Conservation (phyloP, 2,329 filamentous ascomycete species). For the Cladophialophora carrionii region DNA sequence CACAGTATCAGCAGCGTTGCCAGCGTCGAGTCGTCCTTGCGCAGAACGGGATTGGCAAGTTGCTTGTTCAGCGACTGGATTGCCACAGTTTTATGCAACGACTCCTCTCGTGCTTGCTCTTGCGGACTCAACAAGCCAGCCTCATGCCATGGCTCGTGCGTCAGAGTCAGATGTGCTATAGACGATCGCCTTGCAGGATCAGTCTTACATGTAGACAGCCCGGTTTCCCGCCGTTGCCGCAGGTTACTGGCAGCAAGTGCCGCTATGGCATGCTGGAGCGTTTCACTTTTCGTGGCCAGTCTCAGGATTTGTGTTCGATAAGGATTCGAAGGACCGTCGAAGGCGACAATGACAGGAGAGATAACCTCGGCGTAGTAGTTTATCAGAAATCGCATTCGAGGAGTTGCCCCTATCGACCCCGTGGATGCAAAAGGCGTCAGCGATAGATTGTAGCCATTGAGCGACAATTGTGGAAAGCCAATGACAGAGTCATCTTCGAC, state of each 20-base stretch:
- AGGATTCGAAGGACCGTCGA: slow-evolving; percentile 83
- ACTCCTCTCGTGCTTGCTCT: slow-evolving; percentile 73
- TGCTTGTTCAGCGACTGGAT: slow-evolving; percentile 83
- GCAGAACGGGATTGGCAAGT: slow-evolving; percentile 73
- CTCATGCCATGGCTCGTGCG: slow-evolving; percentile 45
- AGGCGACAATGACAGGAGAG: slow-evolving; percentile 86
- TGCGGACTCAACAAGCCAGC: slow-evolving; percentile 53
- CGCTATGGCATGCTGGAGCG: slow-evolving; percentile 89
- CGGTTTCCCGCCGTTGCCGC: slow-evolving; percentile 70
- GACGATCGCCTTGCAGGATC: slow-evolving; percentile 55
- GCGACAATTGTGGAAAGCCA: slow-evolving; percentile 16
- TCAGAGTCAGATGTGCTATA: slow-evolving; percentile 51
- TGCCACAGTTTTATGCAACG: slow-evolving; percentile 80
- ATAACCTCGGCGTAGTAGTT: slow-evolving; percentile 93
- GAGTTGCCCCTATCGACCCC: slow-evolving; percentile 62
- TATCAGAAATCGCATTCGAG: slow-evolving; percentile 84
- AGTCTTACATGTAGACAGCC: slow-evolving; percentile 57
- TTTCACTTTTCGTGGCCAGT: slow-evolving; percentile 75
- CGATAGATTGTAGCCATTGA: slow-evolving; percentile 25
- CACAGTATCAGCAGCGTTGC: slow-evolving; percentile 86
- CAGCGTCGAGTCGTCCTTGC: slow-evolving; percentile 82
- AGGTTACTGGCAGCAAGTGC: slow-evolving; percentile 87
- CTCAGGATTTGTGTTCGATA: slow-evolving; percentile 81
- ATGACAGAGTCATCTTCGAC: slow-evolving; percentile 26
- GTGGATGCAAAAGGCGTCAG: slow-evolving; percentile 31